Evolutionary conservation across 495 filamentous ascomycete genomes (phyloP).

Genomic region (Hypoxylon crocopeplum): DNA sequence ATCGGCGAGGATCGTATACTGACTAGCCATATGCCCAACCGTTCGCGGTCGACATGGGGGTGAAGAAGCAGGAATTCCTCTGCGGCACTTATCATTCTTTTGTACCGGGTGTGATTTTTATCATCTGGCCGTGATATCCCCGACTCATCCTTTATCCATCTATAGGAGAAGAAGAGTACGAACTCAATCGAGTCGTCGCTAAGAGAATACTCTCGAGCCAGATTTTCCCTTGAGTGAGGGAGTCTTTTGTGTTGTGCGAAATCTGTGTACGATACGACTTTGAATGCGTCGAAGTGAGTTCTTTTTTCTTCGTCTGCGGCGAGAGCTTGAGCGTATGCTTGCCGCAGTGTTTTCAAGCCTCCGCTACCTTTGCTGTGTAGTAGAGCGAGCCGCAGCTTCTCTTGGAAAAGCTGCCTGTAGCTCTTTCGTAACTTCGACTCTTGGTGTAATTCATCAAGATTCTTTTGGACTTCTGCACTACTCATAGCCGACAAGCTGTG

Average conservation of each 20-base stretch:
- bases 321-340: constrained; percentile 28
- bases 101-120: constrained; percentile 30
- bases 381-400: constrained; percentile 36
- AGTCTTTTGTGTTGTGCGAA: constrained; percentile 28
- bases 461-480: background rate
- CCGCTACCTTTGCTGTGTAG: background rate
- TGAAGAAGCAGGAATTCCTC: constrained; percentile 30
- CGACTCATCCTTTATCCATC: constrained; percentile 20
- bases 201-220: background rate
- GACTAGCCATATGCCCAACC: constrained; percentile 37
- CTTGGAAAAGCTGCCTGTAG: constrained; percentile 45
- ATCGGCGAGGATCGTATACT: too few relatives aligned
- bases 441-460: too few relatives aligned
- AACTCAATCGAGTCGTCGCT: constrained; percentile 10
- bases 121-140: constrained; percentile 29
- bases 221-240: constrained; percentile 27
- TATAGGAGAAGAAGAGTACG: constrained; percentile 40
- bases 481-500: constrained; percentile 1
- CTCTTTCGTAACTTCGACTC: constrained; percentile 37
- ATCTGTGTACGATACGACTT: constrained; percentile 23
- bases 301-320: constrained; percentile 11
- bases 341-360: constrained; percentile 17
- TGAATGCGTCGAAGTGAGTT: constrained; percentile 26
- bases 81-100: constrained; percentile 24
- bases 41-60: constrained; percentile 17